Evolutionary conservation across 139 green algal genomes (phyloP), one percentile per base, ranked within the genome.

Genomic region (Picochlorum costavermella): DNA sequence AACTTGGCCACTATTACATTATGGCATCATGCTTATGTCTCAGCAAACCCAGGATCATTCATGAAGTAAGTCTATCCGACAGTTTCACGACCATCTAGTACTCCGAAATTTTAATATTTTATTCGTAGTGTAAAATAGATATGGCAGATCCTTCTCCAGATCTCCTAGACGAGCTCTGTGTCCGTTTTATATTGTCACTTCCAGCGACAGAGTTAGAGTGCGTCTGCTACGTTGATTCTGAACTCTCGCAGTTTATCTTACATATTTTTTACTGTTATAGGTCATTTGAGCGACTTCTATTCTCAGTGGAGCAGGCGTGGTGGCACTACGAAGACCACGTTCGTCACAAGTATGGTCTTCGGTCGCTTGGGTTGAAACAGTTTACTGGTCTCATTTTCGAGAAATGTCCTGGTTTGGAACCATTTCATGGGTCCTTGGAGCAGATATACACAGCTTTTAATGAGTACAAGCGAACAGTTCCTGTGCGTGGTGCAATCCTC

Each of bases 301-400:
- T 97, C 55, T 60, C 89, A 0, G 82, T 97, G 0, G 92, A 97
- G 65, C 84, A 96, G 66, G 92, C 92, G 4, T 90, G 92, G 80
- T 98, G 92, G 92, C 95, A 92, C 56, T 98, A 98, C 69, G 90
- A 98, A 79, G 91, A 8, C 43, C 29, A 26, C 28, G 43, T 36
- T 30, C 25, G 14, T 31, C 50, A 36, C 25, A 33, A 33, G 23
- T 59, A 23, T 23, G 46, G 46, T 53, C 46, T 75, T 23, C 66
- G 50, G n/a, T 69, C 63, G 9, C 50, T 73, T 17, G 56, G 28
- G 16, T 61, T 78, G 2, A 81, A 82, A 25, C 77, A 89, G 23
- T 96, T 96, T 67, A 78, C 79, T 5, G 71, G 53, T 10, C 61
- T 90, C 10, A 81, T 95, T 10, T 95, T 93, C 51, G 59, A 80